These are phyloP conservation scores for Chytriomyces sp. DNA, from an alignment of 192 early-diverging fungal species.

Conservation along the genomic window DNA sequence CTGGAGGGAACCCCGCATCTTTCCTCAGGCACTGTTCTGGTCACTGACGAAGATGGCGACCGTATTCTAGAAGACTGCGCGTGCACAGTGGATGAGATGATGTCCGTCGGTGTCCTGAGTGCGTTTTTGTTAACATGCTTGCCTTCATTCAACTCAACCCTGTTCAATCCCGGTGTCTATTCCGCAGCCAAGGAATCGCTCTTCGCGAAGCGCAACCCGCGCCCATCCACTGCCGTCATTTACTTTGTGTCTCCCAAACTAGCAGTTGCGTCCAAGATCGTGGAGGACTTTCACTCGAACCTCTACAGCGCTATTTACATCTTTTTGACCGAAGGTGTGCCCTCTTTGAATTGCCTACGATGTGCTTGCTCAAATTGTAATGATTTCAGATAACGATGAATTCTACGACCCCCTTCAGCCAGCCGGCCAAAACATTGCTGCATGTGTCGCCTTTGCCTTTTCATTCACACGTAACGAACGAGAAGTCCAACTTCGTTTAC, in stretches of 20 bases:
- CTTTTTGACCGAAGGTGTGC: conserved; percentile 23
- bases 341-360: not conserved
- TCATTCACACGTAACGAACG: not conserved
- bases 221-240: conserved; percentile 2
- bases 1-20: not conserved
- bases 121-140: not conserved
- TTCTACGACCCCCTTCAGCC: not conserved
- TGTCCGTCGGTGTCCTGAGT: conserved; percentile 28
- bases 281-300: not conserved
- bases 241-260: conserved; percentile 29
- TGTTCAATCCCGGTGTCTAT: not conserved
- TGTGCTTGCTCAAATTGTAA: not conserved
- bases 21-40: not conserved
- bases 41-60: conserved; percentile 21
- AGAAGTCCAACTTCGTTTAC: not conserved
- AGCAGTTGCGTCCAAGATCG: not conserved
- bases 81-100: conserved; percentile 22
- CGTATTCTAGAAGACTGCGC: conserved; percentile 3
- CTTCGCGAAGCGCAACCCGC: not conserved
- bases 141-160: not conserved
- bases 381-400: not conserved
- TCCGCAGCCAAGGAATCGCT: conserved; percentile 11
- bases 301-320: conserved; percentile 7
- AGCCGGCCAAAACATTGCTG: not conserved
- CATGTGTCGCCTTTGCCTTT: not conserved